Conservation (phyloP, 2,329 filamentous ascomycete species). For the Periglandula ipomoeae region DNA sequence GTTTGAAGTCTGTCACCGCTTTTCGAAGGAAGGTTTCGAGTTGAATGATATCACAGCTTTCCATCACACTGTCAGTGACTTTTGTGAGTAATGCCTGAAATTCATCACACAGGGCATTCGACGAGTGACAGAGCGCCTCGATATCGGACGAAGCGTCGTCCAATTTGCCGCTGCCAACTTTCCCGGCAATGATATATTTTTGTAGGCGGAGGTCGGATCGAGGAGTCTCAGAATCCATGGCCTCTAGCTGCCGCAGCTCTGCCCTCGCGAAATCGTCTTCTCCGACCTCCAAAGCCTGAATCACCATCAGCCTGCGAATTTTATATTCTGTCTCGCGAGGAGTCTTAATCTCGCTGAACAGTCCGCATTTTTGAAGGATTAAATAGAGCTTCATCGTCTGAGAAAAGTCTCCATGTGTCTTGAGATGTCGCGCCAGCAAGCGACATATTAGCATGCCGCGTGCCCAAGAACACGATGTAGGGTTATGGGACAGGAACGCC, state of each 20-base stretch:
- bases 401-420: constrained; percentile 4
- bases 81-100: constrained; percentile 19
- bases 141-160: constrained; percentile 14
- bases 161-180: constrained; percentile 21
- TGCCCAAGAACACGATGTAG: constrained; percentile 8
- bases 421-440: constrained; percentile 8
- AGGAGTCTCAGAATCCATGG: constrained; percentile 11
- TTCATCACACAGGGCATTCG: constrained; percentile 11
- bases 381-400: constrained; percentile 18
- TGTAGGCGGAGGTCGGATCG: constrained; percentile 19
- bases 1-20: constrained; percentile 16
- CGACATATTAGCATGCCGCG: constrained; percentile 10
- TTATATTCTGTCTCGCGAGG: constrained; percentile 16
- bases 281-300: constrained; percentile 18
- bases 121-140: constrained; percentile 12
- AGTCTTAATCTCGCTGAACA: constrained; percentile 15
- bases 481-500: constrained; percentile 8
- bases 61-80: constrained; percentile 26
- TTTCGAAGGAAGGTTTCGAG: constrained; percentile 21
- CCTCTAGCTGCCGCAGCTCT: constrained; percentile 17
- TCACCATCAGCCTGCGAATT: constrained; percentile 18
- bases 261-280: constrained; percentile 17
- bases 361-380: constrained; percentile 18
- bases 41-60: constrained; percentile 16
- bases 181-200: constrained; percentile 16